A percentile compares a stretch with the other conserved stretches of the same genome.
phyloP scores from a whole-genome alignment of 805 yeast genomes.

The Blastobotrys terrestris region DNA sequence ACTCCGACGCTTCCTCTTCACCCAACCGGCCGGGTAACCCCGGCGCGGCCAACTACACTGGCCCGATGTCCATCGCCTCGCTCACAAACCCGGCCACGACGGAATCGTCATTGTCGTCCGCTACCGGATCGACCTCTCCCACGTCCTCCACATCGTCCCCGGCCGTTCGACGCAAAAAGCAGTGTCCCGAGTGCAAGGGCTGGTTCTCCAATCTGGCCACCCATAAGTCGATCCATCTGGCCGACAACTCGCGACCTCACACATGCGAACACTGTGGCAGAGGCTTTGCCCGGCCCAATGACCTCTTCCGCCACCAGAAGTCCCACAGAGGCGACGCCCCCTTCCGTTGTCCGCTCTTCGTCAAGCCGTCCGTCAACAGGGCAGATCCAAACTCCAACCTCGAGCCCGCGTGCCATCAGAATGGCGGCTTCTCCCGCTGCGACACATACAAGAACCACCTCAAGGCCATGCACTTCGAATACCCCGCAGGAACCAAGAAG shows the following conservation, averaged over 20 bases:
- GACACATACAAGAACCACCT: slow-evolving; percentile 90
- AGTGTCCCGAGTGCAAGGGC: slow-evolving; percentile 63
- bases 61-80: slow-evolving; percentile 25
- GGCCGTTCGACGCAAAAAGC: slow-evolving; percentile 52
- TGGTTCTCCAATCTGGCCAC: slow-evolving; percentile 77
- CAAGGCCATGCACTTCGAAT: slow-evolving; percentile 82
- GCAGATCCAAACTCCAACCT: slow-evolving; percentile 2
- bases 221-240: slow-evolving; percentile 71
- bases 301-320: slow-evolving; percentile 76
- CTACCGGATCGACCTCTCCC: slow-evolving; percentile 15
- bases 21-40: background rate
- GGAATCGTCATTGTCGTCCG: background rate
- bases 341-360: slow-evolving; percentile 72
- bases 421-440: slow-evolving; percentile 82
- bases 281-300: slow-evolving; percentile 86
- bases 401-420: slow-evolving; percentile 56
- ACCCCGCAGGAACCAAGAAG: slow-evolving; percentile 82
- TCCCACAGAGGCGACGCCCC: slow-evolving; percentile 78
- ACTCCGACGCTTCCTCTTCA: too few species aligned
- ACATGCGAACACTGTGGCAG: slow-evolving; percentile 71
- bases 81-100: slow-evolving; percentile 19
- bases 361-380: slow-evolving; percentile 14
- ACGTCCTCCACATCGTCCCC: slow-evolving; percentile 19
- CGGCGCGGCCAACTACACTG: too few species aligned
- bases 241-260: slow-evolving; percentile 69